Percentiles rank a stretch among this genome's conserved stretches.
Evolutionary conservation across 208 protist species (phyloP).

Genomic region (Leishmania mexicana): DNA sequence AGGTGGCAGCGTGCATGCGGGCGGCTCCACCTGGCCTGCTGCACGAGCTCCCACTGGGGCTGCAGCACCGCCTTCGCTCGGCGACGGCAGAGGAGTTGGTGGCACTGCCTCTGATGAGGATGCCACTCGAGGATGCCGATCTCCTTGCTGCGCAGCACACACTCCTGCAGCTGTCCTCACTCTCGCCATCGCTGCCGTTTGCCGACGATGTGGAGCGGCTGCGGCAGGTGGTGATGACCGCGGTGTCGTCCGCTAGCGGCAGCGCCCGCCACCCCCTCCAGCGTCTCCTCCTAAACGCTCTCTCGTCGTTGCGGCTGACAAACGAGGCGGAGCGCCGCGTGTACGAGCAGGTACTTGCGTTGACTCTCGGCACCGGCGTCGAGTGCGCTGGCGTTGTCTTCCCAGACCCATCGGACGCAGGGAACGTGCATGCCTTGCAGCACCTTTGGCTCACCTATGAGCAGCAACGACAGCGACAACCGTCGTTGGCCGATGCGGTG

Average conservation of each 20-base stretch:
- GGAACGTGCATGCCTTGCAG: slow-evolving; percentile 57
- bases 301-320: slow-evolving; percentile 5
- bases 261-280: slow-evolving; percentile 14
- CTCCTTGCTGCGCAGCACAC: slow-evolving; percentile 14
- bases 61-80: slow-evolving; percentile 51
- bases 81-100: slow-evolving; percentile 59
- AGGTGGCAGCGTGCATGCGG: slow-evolving; percentile 26
- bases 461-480: slow-evolving; percentile 30
- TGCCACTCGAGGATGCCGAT: slow-evolving; percentile 40
- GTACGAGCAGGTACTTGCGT: slow-evolving; percentile 31
- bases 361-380: slow-evolving; percentile 59
- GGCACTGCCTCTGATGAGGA: slow-evolving; percentile 41
- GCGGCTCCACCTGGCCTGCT: slow-evolving; percentile 22
- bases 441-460: slow-evolving; percentile 40
- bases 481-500: slow-evolving; percentile 22
- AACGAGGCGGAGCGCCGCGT: slow-evolving; percentile 13
- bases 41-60: slow-evolving; percentile 41
- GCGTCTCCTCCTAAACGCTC: slow-evolving; percentile 20
- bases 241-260: background rate
- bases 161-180: slow-evolving; percentile 1
- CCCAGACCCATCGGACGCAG: slow-evolving; percentile 42
- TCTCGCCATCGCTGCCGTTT: background rate
- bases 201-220: slow-evolving; percentile 13
- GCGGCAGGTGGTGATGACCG: slow-evolving; percentile 5
- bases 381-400: slow-evolving; percentile 61